Evolutionary conservation across 257 asterid species (phyloP), one percentile per base, ranked within the genome.

Genomic region (Plantago elongata): DNA sequence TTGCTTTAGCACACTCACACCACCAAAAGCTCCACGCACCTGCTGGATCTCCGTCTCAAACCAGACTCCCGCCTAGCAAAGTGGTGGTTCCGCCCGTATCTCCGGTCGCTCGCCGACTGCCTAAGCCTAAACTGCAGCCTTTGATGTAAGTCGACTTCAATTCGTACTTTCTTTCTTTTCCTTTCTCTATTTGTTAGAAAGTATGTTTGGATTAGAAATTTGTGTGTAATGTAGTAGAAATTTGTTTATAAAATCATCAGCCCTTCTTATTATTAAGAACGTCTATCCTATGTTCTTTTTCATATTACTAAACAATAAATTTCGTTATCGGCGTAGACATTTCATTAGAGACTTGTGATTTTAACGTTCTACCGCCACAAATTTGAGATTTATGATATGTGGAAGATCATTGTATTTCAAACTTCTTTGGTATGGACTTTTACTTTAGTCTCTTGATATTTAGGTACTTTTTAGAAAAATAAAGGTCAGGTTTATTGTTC

Each of bases 31-130:
- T 61, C 65, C 73, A 65, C 70, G 77, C 65, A 45, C 47, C 54
- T 54, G 69, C 57, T 48, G 45, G 65, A 61, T 37, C 74, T 51
- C 81, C 52, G 11, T 65, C 80, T 60, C 76, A 72, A 51, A 73
- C 72, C 10, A 78, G 70, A 63, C 29, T 68, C 49, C 79, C 71
- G 59, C 74, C 75, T 9, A 65, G 65, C 61, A 69, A 69, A 65
- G 59, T 71, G 69, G 78, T 73, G 43, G 72, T 67, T 73, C 77
- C 74, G 15, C 80, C 70, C 44, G 74, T 45, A 54, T 74, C 79
- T 30, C 81, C 77, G 47, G 13, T 58, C 11, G 67, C 68, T 11
- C 66, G 78, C 10, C 78, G 68, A 30, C 30, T 73, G 70, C 65
- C 70, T 11, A 75, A 65, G 64, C 70, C 76, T 48, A 52, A 70